Base-by-base conservation (phyloP, 2,329 filamentous ascomycete species). In the Metarhizium anisopliae region DNA sequence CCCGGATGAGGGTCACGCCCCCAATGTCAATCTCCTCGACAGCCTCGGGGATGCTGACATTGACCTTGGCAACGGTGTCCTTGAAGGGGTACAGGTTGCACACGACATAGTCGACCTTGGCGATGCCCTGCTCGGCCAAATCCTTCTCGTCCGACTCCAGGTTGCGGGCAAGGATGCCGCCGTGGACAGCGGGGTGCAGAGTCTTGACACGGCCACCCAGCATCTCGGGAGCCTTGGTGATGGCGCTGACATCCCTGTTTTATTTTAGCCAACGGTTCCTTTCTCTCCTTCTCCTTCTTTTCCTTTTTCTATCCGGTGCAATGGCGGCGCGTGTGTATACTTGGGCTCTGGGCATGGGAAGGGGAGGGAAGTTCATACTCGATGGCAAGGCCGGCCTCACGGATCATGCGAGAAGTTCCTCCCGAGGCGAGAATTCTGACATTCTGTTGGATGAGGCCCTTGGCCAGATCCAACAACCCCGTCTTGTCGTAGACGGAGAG, bases 81-180 rank as follows among this genome's bases (percentile, higher is more conserved):
- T 96, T 96, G 85, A 99, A 99, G 13, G 94, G 94, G 74, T 99
- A 97, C 55, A 99, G 82, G 77, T 99, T 99, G 86, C 94, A 97
- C 70, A 99, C 87, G 65, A 96, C 90, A 66, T 87, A 95, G 81
- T 95, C 90, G 58, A 96, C 90, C 77, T 95, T 95, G 77, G 89
- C 82, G 71, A 96, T 96, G 75, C 91, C 94, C 76, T 95, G 90
- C 72, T 94, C 89, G 53, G 90, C 90, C 52, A 99, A 86, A 69
- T 99, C 94, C 75, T 96, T 95, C 76, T 97, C 90, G 74, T 99
- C 94, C 14, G 92, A 93, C 63, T 89, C 91, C 63, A 97, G 86
- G 74, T 97, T 86, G 62, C 94, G 90, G 58, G 94, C 94, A 59
- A 99, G 86, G 65, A 99, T 97, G 62, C 89, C 89, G 60, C 86